phyloP scores from a whole-genome alignment of 1,284 basidiomycete genomes.

The Ustilago lituana region DNA sequence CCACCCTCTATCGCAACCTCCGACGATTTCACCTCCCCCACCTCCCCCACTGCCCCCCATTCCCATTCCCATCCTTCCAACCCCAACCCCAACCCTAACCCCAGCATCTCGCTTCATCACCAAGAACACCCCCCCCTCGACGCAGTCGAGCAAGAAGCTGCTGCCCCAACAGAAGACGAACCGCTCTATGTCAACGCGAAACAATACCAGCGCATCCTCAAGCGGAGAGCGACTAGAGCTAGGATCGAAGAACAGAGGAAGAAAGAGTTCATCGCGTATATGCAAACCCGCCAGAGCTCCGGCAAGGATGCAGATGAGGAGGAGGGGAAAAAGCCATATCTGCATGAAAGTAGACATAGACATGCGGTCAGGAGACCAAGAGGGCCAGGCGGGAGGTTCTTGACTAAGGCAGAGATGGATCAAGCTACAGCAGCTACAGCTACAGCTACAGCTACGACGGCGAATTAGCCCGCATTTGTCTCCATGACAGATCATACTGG shows the following conservation, averaged over 20 bases:
- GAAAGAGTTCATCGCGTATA: constrained; percentile 47
- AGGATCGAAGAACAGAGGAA: constrained; percentile 62
- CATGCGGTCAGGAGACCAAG: constrained; percentile 96
- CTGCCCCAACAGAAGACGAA: constrained; percentile 56
- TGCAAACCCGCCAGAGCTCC: constrained; percentile 50
- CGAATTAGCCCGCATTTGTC: too few relatives aligned
- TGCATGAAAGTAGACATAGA: constrained; percentile 95
- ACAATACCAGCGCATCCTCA: constrained; percentile 65
- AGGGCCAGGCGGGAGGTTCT: constrained; percentile 93
- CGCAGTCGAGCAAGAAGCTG: constrained; percentile 15
- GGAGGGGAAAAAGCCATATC: constrained; percentile 79
- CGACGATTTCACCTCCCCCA: constrained; percentile 37
- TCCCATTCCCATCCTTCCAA: constrained; percentile 26
- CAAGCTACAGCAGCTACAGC: constrained; percentile 22
- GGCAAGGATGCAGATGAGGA: constrained; percentile 39
- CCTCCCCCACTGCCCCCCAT: constrained; percentile 21
- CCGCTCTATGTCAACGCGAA: constrained; percentile 66
- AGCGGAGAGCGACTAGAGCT: constrained; percentile 57
- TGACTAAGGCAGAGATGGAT: constrained; percentile 67
- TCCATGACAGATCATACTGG: too few relatives aligned
- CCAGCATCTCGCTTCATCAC: constrained; percentile 21
- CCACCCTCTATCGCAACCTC: constrained; percentile 31
- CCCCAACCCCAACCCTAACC: too few relatives aligned
- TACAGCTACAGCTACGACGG: not conserved
- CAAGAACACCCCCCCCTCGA: constrained; percentile 5